These are phyloP conservation scores for Naematelia encephala DNA, from an alignment of 768 basidiomycete genomes.

Conservation along the genomic window DNA sequence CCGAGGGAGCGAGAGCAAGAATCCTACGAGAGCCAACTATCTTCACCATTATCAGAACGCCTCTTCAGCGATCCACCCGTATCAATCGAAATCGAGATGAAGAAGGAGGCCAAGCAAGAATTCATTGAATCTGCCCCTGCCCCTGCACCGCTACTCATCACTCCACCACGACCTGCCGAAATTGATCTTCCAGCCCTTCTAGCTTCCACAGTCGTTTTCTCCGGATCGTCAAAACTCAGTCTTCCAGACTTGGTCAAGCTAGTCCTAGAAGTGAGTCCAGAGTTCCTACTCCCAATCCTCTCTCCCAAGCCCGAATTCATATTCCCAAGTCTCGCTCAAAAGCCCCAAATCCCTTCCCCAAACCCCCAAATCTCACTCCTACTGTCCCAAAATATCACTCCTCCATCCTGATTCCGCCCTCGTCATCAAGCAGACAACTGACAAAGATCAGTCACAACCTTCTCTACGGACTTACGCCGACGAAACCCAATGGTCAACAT, in stretches of 20 bases:
- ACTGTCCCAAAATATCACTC: not conserved
- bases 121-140: not conserved
- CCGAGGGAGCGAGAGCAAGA: too few species aligned
- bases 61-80: not conserved
- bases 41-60: not conserved
- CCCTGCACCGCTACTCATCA: not conserved
- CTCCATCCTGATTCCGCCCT: too few species aligned
- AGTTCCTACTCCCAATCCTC: not conserved
- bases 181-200: slow-evolving; percentile 43
- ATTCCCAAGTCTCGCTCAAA: too few species aligned
- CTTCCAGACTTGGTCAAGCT: slow-evolving; percentile 49
- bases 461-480: slow-evolving; percentile 36
- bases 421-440: not conserved
- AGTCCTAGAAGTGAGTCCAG: slow-evolving; percentile 46
- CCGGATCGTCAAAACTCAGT: slow-evolving; percentile 42
- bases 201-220: slow-evolving; percentile 48
- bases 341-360: too few species aligned
- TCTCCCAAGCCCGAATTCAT: not conserved
- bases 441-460: slow-evolving; percentile 45
- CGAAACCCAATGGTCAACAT: slow-evolving; percentile 36
- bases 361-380: too few species aligned
- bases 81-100: not conserved
- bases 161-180: not conserved
- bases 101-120: not conserved
- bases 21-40: not conserved